phyloP scores from a whole-genome alignment of 805 yeast species.

The Saccharomycopsis sp. region DNA sequence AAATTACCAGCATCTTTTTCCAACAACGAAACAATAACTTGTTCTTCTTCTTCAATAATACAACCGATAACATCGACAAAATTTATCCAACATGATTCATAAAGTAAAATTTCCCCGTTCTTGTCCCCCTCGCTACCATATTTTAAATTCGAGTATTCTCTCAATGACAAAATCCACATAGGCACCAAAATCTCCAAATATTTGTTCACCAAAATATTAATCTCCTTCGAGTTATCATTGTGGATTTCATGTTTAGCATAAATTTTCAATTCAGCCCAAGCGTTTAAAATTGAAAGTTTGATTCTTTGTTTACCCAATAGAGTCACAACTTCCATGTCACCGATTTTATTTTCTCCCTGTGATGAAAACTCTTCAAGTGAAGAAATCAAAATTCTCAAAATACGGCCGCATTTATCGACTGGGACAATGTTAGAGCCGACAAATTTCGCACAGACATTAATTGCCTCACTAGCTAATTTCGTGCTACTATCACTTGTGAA shows the following conservation, averaged over 20 bases:
- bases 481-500: constrained; percentile 70
- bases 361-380: constrained; percentile 51
- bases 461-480: constrained; percentile 66
- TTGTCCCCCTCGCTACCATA: constrained; percentile 37
- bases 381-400: constrained; percentile 56
- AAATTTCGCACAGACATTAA: constrained; percentile 71
- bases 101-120: constrained; percentile 32
- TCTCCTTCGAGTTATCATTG: constrained; percentile 32
- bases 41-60: constrained; percentile 45
- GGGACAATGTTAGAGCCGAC: constrained; percentile 54
- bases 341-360: constrained; percentile 39
- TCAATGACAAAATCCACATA: constrained; percentile 69
- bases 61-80: constrained; percentile 70
- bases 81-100: constrained; percentile 65
- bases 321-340: constrained; percentile 45
- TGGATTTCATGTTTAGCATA: constrained; percentile 25
- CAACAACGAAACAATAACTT: constrained; percentile 39
- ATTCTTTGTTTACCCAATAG: constrained; percentile 43
- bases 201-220: constrained; percentile 44
- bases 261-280: constrained; percentile 63
- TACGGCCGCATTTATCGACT: constrained; percentile 41
- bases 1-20: constrained; percentile 56
- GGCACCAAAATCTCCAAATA: constrained; percentile 59
- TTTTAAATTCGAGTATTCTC: constrained; percentile 65
- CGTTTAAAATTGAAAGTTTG: constrained; percentile 53